Base-by-base conservation (phyloP, 139 green algal genomes). In the Trebouxia sp. region DNA sequence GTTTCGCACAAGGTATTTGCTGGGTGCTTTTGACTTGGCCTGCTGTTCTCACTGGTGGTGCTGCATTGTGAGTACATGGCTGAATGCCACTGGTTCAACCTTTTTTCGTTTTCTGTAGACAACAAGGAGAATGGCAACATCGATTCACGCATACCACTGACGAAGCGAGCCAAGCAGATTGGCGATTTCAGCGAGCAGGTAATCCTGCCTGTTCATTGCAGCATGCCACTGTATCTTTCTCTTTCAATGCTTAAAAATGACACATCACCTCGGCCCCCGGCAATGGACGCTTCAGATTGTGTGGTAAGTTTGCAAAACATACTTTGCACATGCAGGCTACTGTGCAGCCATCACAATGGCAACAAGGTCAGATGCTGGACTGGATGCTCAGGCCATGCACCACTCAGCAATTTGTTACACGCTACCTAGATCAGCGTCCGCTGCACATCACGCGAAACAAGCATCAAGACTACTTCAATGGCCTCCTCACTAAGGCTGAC, bases 401-500 rank as follows among this genome's bases (percentile, higher is more conserved):
- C 74, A 55, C 69, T 10, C 38, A 77, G 35, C 48, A 69, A 15
- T 80, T 43, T 10, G 10, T 56, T 30, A 80, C 45, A 11, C 50
- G 76, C 35, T 84, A 75, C 47, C 78, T 91, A 6, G 88, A 92
- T 69, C 58, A 80, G 76, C 42, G 76, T 32, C 88, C 90, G 48
- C 67, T 93, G 76, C 81, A 93, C 26, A 70, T 94, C 32, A 83
- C 67, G 14, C 84, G 90, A 20, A 43, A 28, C 0, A 42, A 76
- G 22, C 80, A 87, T 76, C 53, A 55, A 3, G 20, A 47, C 12
- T 92, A 85, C 74, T 86, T 85, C 41, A 14, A 35, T 1, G 88
- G 84, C 26, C 50, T 88, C 32, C 87, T 93, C 62, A 80, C 80
- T 22, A 85, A 88, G 48, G 76, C 82, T 43, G 87, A 92, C 75